Evolutionary conservation across 1,284 basidiomycete species (phyloP), one percentile per base, ranked within the genome.

Genomic region (Pseudozyma thailandica): DNA sequence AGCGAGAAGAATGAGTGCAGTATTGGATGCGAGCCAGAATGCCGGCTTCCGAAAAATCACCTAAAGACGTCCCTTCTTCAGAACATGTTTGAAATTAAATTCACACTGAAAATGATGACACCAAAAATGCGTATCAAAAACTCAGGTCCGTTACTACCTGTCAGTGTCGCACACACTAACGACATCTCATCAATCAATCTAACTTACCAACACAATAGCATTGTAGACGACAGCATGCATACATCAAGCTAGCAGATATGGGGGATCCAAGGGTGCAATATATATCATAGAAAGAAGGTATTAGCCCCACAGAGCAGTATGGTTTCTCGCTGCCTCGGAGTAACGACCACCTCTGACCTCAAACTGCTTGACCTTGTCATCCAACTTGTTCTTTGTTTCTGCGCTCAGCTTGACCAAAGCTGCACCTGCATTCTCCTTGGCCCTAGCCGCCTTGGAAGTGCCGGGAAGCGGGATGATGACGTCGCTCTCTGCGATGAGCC

Each of bases 401-500:
- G 43, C 16, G 8, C 52, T 50, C 5, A 84, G 45, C 25, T 56
- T 28, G 48, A 84, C 26, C 2, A 62, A 61, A n/a, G 69, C 73
- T 0, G 80, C 77, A 2, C 60, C 75, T 13, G 80, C 51, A 6
- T 74, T 77, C 57, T 84, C 82, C 42, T 73, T 62, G 20, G 81
- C 82, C 21, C 83, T 69, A 5, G 54, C 50, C 37, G 84, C 59
- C 33, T 82, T 77, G 15, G 78, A 78, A 2, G 84, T 82, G 0
- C 88, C 88, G 2, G 88, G 88, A 63, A 89, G 88, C 0, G 87
- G 83, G 1, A 84, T 58, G 25, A 84, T 71, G 87, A 86, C 16
- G 84, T 80, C 10, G 86, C 87, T 80, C 87, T 87, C 15, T 3
- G 51, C 50, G 0, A 84, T 74, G 28, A 89, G 68, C 89, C 89